Evolutionary conservation across 768 basidiomycete species (phyloP), one percentile per base, ranked within the genome.

Genomic region (Leucogyrophana mollusca): DNA sequence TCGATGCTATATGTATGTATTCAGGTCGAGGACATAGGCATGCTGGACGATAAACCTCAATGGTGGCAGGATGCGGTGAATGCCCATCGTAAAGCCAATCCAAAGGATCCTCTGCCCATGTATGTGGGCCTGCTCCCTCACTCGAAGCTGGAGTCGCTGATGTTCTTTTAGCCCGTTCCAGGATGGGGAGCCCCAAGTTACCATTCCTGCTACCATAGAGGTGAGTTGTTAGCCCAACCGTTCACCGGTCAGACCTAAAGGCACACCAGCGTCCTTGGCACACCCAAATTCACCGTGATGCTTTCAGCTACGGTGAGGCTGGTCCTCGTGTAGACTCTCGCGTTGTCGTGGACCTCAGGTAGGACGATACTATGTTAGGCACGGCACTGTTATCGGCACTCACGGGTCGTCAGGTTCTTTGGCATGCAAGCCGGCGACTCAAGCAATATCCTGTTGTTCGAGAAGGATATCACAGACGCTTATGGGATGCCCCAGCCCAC

Each of bases 401-500:
- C n/a, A n/a, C n/a, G n/a, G n/a, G n/a, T n/a, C n/a, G n/a, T n/a
- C n/a, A n/a, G n/a, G n/a, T n/a, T n/a, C 50, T 64, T 66, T 35
- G 60, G 61, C 8, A 54, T 41, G 23, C 43, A 46, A 27, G 54
- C 56, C 18, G 49, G 49, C 27, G 18, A 36, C 24, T 43, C 51
- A 37, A 18, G 37, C 21, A 59, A 60, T 44, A 42, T 50, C 42
- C 16, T 57, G 22, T 35, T 46, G 17, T 59, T 58, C 46, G 49
- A 55, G 36, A 23, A 45, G 2, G 46, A 41, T 21, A 21, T 55
- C 43, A 49, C 43, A 20, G 67, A 68, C 40, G 49, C 45, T 9
- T 68, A 61, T 46, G 63, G 56, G 14, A 66, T 68, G 64, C 67
- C 67, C 11, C 67, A 68, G 53, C 57, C 66, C 21, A 68, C 67